A percentile compares a stretch with the other conserved stretches of the same genome.
Evolutionary conservation across 2,329 filamentous ascomycete species (phyloP).

Genomic region (Xylaria sp.): DNA sequence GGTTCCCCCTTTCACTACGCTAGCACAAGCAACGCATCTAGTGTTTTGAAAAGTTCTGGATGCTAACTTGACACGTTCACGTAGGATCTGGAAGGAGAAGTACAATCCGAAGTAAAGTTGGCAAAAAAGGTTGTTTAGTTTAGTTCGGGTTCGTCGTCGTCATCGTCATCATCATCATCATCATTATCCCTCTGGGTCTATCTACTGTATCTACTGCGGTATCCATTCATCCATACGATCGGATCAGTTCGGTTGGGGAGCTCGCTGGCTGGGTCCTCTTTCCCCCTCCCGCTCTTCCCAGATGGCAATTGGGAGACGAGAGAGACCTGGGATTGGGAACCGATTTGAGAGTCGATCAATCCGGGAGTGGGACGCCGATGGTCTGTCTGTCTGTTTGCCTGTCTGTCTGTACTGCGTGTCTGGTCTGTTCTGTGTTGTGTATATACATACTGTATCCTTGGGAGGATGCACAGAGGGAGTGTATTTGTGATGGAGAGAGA

Average conservation of each 20-base stretch:
- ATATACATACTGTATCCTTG: too few relatives aligned
- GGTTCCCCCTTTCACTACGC: not conserved
- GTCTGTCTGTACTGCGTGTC: constrained; percentile 1
- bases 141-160: constrained; percentile 1
- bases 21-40: constrained; percentile 22
- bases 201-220: not conserved
- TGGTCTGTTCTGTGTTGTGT: not conserved
- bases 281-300: not conserved
- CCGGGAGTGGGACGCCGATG: not conserved
- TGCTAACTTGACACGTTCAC: constrained; percentile 45
- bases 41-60: constrained; percentile 31
- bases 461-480: not conserved
- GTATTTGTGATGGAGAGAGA: not conserved
- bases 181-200: constrained; percentile 12
- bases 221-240: constrained; percentile 2
- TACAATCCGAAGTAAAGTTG: constrained; percentile 69
- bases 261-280: too few relatives aligned
- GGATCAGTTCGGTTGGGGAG: not conserved
- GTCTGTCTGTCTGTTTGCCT: constrained; percentile 2
- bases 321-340: not conserved
- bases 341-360: constrained; percentile 12
- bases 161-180: not conserved
- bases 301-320: constrained; percentile 1
- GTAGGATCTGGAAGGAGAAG: constrained; percentile 98
- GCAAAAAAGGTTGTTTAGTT: constrained; percentile 1